A percentile compares a stretch with the other conserved stretches of the same genome.
These are phyloP conservation scores for Boletus huronensis DNA, from an alignment of 768 basidiomycete genomes.

Conservation along the genomic window DNA sequence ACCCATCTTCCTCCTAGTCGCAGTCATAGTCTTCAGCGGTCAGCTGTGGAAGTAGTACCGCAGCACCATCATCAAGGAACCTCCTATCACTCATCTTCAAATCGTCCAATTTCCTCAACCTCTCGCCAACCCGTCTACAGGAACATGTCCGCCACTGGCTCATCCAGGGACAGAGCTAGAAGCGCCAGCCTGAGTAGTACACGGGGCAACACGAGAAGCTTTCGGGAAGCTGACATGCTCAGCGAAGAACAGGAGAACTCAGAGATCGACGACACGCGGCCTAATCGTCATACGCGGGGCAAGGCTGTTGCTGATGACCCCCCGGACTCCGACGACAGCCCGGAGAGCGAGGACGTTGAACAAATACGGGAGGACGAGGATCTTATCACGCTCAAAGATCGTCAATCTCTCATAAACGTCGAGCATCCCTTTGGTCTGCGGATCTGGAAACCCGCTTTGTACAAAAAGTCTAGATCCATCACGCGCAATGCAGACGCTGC, in stretches of 20 bases:
- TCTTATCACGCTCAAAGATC: slow-evolving; percentile 88
- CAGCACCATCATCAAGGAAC: slow-evolving; percentile 63
- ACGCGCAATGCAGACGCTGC: slow-evolving; percentile 95
- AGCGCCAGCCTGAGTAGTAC: slow-evolving; percentile 65
- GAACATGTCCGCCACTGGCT: slow-evolving; percentile 47
- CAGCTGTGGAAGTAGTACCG: slow-evolving; percentile 54
- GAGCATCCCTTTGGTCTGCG: slow-evolving; percentile 98
- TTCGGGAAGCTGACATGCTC: slow-evolving; percentile 42
- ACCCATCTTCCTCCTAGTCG: slow-evolving; percentile 39
- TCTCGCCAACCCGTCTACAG: slow-evolving; percentile 43
- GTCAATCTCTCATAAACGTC: slow-evolving; percentile 98
- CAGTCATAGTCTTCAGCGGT: slow-evolving; percentile 59
- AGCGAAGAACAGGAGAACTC: slow-evolving; percentile 54
- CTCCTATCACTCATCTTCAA: slow-evolving; percentile 52
- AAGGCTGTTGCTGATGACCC: slow-evolving; percentile 45
- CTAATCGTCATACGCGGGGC: slow-evolving; percentile 28
- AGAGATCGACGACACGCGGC: slow-evolving; percentile 29
- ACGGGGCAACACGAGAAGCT: slow-evolving; percentile 42
- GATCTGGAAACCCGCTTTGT: slow-evolving; percentile 99
- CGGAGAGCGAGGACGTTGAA: slow-evolving; percentile 30
- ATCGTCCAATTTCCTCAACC: slow-evolving; percentile 44
- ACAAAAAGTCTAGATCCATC: slow-evolving; percentile 96
- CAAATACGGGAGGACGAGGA: slow-evolving; percentile 55
- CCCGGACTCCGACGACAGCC: slow-evolving; percentile 39
- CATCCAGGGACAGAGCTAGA: slow-evolving; percentile 46